Conservation (phyloP, 768 basidiomycete species). For the Leccinum broughii region DNA sequence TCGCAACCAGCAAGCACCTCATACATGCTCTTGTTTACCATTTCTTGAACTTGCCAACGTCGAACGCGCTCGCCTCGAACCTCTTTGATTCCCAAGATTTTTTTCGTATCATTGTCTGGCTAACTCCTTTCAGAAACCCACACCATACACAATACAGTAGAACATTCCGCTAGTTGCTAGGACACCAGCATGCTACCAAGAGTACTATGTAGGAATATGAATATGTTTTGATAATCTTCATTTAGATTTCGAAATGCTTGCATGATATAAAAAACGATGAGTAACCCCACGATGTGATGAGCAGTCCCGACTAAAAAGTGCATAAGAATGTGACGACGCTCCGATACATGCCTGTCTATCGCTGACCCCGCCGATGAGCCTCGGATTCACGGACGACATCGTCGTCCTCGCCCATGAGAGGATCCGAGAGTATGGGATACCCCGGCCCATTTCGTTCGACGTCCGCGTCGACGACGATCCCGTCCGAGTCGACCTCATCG, state of each 20-base stretch:
- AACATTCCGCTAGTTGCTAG: not conserved
- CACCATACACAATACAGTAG: not conserved
- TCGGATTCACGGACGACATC: constrained; percentile 12
- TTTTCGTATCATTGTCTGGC: no score
- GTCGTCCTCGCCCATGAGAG: constrained; percentile 15
- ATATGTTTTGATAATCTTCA: not conserved
- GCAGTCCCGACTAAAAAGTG: not conserved
- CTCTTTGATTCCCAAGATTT: no score
- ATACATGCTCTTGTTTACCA: no score
- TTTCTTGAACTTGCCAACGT: no score
- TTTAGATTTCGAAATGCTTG: not conserved
- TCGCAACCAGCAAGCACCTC: no score
- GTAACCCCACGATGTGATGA: no score
- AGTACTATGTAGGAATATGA: not conserved
- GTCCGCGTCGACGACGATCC: constrained; percentile 11
- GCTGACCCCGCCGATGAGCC: not conserved
- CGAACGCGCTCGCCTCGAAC: no score
- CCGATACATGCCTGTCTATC: not conserved
- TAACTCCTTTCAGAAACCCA: no score
- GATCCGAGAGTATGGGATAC: constrained; percentile 15
- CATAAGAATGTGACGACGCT: not conserved
- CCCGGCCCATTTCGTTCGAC: constrained; percentile 11
- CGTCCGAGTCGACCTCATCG: not conserved
- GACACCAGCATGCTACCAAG: not conserved
- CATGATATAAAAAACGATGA: no score